These are phyloP conservation scores for Spencermartinsiella europaea DNA, from an alignment of 805 yeast genomes.

Conservation along the genomic window DNA sequence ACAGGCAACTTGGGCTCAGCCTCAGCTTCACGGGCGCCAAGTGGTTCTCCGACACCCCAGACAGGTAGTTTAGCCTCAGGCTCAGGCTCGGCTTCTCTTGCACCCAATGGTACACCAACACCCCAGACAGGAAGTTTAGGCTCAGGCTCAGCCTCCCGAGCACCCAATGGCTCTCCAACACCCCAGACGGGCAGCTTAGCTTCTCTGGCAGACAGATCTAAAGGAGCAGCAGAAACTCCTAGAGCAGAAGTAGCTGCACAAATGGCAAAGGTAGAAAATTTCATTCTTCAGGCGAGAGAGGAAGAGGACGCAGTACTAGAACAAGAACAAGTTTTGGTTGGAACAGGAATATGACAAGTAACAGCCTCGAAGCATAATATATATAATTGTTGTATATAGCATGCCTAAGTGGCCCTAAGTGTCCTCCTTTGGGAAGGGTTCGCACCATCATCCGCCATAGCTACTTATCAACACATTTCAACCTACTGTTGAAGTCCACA, in stretches of 20 bases:
- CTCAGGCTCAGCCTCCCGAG: slow-evolving; percentile 9
- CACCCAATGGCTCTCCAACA: slow-evolving; percentile 7
- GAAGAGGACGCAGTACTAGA: too few species aligned
- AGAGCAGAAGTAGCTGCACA: background rate
- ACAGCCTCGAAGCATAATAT: too few species aligned
- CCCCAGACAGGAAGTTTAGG: background rate
- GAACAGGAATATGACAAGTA: too few species aligned
- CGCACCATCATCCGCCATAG: too few species aligned
- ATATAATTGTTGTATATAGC: too few species aligned
- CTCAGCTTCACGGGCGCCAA: slow-evolving; percentile 6
- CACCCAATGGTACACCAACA: slow-evolving; percentile 3
- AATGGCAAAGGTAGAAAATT: too few species aligned
- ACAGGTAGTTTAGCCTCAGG: background rate
- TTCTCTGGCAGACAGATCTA: background rate
- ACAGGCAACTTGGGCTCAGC: slow-evolving; percentile 9
- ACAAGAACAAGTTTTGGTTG: too few species aligned
- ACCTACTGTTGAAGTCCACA: too few species aligned
- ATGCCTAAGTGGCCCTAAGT: too few species aligned
- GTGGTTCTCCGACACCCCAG: slow-evolving; percentile 2
- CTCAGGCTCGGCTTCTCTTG: slow-evolving; percentile 7
- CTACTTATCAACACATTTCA: too few species aligned
- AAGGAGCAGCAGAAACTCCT: background rate
- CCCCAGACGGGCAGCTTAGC: background rate
- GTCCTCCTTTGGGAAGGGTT: too few species aligned
- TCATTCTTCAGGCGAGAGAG: too few species aligned